These are phyloP conservation scores for Orbilia brochopaga DNA, from an alignment of 2,329 filamentous ascomycete species.

Conservation along the genomic window DNA sequence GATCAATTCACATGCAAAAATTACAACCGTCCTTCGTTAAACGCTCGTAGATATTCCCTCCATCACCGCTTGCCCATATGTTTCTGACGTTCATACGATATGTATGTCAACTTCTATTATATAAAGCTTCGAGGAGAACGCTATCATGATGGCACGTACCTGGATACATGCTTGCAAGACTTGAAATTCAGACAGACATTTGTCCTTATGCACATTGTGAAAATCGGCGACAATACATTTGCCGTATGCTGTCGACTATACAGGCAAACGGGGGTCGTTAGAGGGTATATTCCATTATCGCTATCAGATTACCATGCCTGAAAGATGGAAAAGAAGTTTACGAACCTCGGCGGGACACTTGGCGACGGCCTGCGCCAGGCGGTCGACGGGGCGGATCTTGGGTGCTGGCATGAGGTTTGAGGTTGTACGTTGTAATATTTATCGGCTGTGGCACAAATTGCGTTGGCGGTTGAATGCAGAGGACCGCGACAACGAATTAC, in stretches of 20 bases:
- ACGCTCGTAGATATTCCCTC: background rate
- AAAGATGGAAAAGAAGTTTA: slow-evolving; percentile 16
- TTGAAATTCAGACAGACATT: slow-evolving; percentile 81
- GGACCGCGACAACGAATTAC: too few species aligned
- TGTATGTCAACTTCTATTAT: too few species aligned
- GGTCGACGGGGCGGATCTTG: slow-evolving; percentile 70
- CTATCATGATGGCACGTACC: slow-evolving; percentile 16
- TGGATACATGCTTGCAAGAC: slow-evolving; percentile 33
- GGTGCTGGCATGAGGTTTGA: slow-evolving; percentile 58
- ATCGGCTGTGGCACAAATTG: background rate
- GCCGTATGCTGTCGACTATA: slow-evolving; percentile 79
- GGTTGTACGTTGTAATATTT: background rate
- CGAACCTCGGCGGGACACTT: slow-evolving; percentile 71
- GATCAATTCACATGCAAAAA: too few species aligned
- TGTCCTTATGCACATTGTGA: slow-evolving; percentile 86
- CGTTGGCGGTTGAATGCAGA: background rate
- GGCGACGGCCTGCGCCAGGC: slow-evolving; percentile 70
- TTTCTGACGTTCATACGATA: too few species aligned
- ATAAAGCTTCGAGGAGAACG: background rate
- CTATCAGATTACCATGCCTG: too few species aligned
- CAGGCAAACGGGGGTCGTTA: slow-evolving; percentile 25
- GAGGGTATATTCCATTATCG: background rate
- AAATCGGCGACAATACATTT: slow-evolving; percentile 91
- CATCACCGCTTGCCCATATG: slow-evolving; percentile 33
- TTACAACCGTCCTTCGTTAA: too few species aligned